Conservation (phyloP, 352 stramenopile genomes). For the Pythium folliculosum region DNA sequence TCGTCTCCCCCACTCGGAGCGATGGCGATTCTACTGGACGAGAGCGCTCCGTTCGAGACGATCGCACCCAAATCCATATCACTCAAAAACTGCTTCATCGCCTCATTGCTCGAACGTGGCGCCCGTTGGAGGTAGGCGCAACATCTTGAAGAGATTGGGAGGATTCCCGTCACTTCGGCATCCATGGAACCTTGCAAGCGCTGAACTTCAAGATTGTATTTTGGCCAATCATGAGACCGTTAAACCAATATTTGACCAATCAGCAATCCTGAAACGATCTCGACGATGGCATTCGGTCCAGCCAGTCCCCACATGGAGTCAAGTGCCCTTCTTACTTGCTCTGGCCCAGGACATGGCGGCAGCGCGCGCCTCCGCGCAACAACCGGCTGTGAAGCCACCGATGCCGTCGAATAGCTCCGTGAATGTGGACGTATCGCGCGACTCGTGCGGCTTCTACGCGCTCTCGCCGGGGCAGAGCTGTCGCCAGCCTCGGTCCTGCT, state of each 20-base stretch:
- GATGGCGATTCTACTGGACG: no score
- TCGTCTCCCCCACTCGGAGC: not conserved
- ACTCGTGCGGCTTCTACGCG: constrained; percentile 53
- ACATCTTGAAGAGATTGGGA: no score
- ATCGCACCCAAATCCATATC: no score
- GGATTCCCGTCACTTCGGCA: no score
- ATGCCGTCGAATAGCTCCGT: not conserved
- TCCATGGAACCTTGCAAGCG: no score
- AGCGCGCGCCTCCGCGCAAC: not conserved
- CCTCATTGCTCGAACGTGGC: no score
- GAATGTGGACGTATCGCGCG: constrained; percentile 8
- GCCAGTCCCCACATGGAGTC: not conserved
- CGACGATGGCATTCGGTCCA: not conserved
- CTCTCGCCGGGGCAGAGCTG: constrained; percentile 36
- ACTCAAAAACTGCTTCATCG: no score
- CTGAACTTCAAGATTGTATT: constrained; percentile 17
- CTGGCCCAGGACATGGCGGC: not conserved
- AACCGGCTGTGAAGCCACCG: not conserved
- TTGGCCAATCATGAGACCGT: constrained; percentile 24
- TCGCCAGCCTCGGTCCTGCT: constrained; percentile 49
- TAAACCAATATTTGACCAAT: constrained; percentile 9
- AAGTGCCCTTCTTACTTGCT: not conserved
- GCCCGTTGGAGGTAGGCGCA: no score
- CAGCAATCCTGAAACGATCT: not conserved
- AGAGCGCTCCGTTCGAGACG: not conserved